These are phyloP conservation scores for Nigrospora oryzae DNA, from an alignment of 2,329 filamentous ascomycete genomes.

Conservation along the genomic window DNA sequence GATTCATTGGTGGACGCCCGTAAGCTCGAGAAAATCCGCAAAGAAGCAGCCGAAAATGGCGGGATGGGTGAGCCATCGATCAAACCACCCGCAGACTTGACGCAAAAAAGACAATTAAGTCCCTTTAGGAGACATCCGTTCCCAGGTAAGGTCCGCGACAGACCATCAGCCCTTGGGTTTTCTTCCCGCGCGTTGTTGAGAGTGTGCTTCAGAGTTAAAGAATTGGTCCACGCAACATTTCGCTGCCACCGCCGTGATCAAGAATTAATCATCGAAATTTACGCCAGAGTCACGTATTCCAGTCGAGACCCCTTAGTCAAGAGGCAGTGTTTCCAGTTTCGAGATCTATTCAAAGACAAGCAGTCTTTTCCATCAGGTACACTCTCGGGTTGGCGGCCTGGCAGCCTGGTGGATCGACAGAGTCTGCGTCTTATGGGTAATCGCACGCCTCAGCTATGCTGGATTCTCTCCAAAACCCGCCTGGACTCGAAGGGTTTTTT, in stretches of 20 bases:
- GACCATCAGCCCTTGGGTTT: slow-evolving; percentile 44
- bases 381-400: slow-evolving; percentile 16
- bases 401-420: slow-evolving; percentile 15
- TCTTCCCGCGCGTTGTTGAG: slow-evolving; percentile 37
- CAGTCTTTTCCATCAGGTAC: slow-evolving; percentile 36
- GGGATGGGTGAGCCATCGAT: no score
- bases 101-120: slow-evolving; percentile 10
- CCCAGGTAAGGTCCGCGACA: slow-evolving; percentile 36
- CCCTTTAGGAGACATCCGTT: slow-evolving; percentile 44
- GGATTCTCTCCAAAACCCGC: slow-evolving; percentile 17
- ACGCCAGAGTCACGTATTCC: slow-evolving; percentile 50
- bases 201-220: slow-evolving; percentile 56
- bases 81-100: no score
- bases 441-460: slow-evolving; percentile 12
- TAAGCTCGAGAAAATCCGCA: not conserved
- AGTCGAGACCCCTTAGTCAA: slow-evolving; percentile 37
- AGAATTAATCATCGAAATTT: slow-evolving; percentile 49
- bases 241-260: slow-evolving; percentile 22
- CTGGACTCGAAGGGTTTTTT: slow-evolving; percentile 12
- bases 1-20: slow-evolving; percentile 2
- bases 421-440: slow-evolving; percentile 15
- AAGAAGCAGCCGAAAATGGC: not conserved
- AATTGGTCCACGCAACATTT: slow-evolving; percentile 42
- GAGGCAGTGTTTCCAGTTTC: slow-evolving; percentile 56
- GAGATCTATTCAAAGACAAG: slow-evolving; percentile 51